Base-by-base conservation (phyloP, 164 flowering plant species). In the Vitis rotundifolia region DNA sequence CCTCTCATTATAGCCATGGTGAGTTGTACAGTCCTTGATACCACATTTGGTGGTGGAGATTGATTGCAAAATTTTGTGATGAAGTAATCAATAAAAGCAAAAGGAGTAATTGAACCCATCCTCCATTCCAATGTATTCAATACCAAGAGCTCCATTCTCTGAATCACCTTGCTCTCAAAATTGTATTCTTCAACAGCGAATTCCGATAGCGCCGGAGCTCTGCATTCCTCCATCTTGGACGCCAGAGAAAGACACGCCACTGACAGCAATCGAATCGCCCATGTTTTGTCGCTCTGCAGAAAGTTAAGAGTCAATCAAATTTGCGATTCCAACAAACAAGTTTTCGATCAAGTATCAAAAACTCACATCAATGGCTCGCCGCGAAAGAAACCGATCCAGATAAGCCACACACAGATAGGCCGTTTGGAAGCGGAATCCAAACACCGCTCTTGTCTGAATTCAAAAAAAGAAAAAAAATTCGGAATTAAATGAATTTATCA, bases 201-300 rank as follows among this genome's bases (percentile, higher is more conserved):
- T 56, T 88, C 82, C 4, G 87, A 73, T 3, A 90, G 69, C 1
- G 75, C 15, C 0, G 88, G 92, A 3, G 79, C 82, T 9, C 63
- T 73, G 29, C 71, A 18, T 75, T 93, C 98, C 59, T 89, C 92
- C 97, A 91, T 87, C 67, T 93, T 93, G 13, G 88, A 89, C 6
- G 97, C 95, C 65, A 66, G 76, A n/a, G 75, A 69, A 9, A 78
- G 67, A 59, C 85, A 79, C 3, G 85, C 83, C 59, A 79, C 22
- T 31, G 82, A 70, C 13, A 82, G 63, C 47, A 82, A 70, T 31
- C 68, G 64, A 7, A 79, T 54, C 18, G 75, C 79, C 85, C 82
- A 75, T n/a, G 54, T 18, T 29, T 77, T 61, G 12, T 61, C 81
- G 54, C 63, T 70, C 85, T 82, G 61, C 52, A 61, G 2, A 15